phyloP scores from a whole-genome alignment of 345 rosid species.

The Lumnitzera racemosa region DNA sequence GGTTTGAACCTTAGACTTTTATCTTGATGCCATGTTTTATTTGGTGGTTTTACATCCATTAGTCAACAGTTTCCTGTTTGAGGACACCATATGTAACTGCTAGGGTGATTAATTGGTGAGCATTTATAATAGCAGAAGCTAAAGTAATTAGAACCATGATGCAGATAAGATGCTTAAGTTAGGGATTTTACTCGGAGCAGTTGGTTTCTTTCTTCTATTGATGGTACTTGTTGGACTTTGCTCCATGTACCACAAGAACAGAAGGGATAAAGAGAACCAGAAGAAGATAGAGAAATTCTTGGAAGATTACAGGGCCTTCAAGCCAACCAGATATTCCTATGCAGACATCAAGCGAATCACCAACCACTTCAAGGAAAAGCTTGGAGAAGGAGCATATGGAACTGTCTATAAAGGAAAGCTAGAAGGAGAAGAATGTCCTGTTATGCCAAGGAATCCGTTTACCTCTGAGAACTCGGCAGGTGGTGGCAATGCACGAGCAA shows the following conservation, averaged over 20 bases:
- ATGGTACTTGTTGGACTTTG: not conserved
- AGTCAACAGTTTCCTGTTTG: no score
- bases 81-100: not conserved
- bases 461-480: not conserved
- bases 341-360: slow-evolving; percentile 1
- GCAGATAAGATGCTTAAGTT: no score
- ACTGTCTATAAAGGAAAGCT: slow-evolving; percentile 4
- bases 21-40: no score
- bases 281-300: slow-evolving; percentile 16
- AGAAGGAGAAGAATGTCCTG: slow-evolving; percentile 9
- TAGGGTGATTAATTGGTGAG: no score
- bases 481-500: not conserved
- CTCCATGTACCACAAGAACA: not conserved
- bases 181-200: no score
- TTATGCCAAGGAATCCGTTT: slow-evolving; percentile 10
- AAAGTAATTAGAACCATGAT: no score
- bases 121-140: no score
- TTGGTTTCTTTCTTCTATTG: not conserved
- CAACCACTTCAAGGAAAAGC: slow-evolving; percentile 9
- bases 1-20: no score
- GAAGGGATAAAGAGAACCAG: slow-evolving; percentile 5
- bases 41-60: no score
- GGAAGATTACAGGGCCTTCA: slow-evolving; percentile 17
- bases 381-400: slow-evolving; percentile 25
- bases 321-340: slow-evolving; percentile 10